phyloP scores from a whole-genome alignment of 1,139 yeast species.

The Taphrina sp. region DNA sequence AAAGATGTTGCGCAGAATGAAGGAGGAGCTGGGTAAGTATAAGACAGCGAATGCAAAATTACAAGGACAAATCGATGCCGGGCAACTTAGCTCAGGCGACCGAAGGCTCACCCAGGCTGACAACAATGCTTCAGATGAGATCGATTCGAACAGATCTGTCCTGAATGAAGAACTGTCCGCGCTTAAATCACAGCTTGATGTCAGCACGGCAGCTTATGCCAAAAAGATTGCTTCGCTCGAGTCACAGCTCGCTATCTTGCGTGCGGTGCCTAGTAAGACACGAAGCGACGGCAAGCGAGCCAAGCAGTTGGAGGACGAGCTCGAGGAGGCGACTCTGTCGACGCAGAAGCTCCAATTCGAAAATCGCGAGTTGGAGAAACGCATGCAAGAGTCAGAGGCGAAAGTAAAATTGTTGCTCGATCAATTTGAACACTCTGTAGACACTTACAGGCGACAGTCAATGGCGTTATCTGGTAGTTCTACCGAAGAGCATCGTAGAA shows the following conservation, averaged over 20 bases:
- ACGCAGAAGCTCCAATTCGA: conserved; percentile 30
- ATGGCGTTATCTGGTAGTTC: conserved; percentile 3
- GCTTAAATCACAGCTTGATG: conserved; percentile 1
- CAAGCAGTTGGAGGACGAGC: conserved; percentile 25
- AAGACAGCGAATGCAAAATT: conserved; percentile 33
- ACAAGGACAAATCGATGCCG: conserved; percentile 32
- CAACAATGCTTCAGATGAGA: neutral
- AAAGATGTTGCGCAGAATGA: conserved; percentile 37
- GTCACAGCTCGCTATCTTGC: neutral
- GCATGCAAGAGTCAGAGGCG: conserved; percentile 31
- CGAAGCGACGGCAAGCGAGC: neutral
- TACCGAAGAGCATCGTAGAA: neutral
- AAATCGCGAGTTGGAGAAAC: conserved; percentile 30
- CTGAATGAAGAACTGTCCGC: conserved; percentile 5
- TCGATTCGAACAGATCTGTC: neutral
- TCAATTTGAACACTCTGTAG: conserved; percentile 31
- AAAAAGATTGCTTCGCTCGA: conserved; percentile 11
- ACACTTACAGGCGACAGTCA: conserved; percentile 30
- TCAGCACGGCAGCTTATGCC: neutral
- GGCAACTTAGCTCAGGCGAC: too few species aligned
- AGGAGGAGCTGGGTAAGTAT: conserved; percentile 35
- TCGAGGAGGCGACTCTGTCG: conserved; percentile 22
- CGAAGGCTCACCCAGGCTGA: conserved; percentile 20
- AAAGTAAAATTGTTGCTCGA: conserved; percentile 32
- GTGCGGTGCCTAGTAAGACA: neutral